Base-by-base conservation (phyloP, 129 eudicot genomes). In the Centrapalus pauciflorus region DNA sequence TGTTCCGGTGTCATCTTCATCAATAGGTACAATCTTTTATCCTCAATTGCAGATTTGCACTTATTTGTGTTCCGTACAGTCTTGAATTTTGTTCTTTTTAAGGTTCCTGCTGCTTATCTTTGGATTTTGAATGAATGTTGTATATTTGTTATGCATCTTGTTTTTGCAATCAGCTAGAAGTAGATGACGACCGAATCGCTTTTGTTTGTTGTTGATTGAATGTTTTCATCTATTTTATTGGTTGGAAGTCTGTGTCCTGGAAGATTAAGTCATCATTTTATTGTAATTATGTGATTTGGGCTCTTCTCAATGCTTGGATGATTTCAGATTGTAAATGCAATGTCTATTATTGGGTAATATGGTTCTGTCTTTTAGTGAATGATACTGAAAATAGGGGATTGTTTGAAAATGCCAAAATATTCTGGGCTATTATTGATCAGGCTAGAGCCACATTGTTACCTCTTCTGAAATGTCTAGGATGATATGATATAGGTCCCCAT, bases 1-100 rank as follows among this genome's bases (percentile, higher is more conserved):
- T 71, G 81, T 69, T 71, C 84, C 23, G 95, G 95, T n/a, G 73
- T 87, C 58, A 14, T 82, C 69, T 81, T 87, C 41, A 73, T 87
- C 38, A 84, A 87, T 74, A 76, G 95, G 95, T 87, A 52, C 38
- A 0, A 17, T 46, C 63, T 27, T 63, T 71, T 19, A 14, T 27
- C 2, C 33, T 29, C 0, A 14, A 2, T 51, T 61, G 43, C 51
- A 26, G 38, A 25, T 21, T 54, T 59, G 7, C 7, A 9, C 9
- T 6, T 23, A 2, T 19, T 13, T 23, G 57, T n/a, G n/a, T 14
- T 67, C 17, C 20, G 6, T 21, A 13, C 7, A 27, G 50, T 40
- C 20, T 38, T 26, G 27, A 73, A 34, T 67, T 23, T 62, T 62
- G 26, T 7, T n/a, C n/a, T n/a, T n/a, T n/a, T 52, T 32, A 6